Percentiles rank a stretch among this genome's conserved stretches.
Conservation (phyloP, 1,139 yeast species). For the Torulaspora pretoriensis region DNA sequence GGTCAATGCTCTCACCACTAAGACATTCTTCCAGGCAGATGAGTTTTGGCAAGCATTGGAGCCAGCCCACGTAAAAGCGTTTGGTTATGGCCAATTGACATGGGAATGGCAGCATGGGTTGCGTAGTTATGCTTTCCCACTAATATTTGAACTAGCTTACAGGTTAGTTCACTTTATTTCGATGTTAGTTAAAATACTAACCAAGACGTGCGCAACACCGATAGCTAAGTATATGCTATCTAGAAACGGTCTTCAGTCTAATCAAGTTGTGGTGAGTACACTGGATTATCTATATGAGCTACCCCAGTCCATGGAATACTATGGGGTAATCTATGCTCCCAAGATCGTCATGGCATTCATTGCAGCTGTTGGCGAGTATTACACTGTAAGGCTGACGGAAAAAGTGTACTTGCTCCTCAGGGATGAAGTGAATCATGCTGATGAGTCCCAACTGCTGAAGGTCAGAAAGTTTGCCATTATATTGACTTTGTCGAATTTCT, state of each 20-base stretch:
- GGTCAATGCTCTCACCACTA: slow-evolving; percentile 57
- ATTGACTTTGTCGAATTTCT: slow-evolving; percentile 66
- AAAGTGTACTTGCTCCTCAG: slow-evolving; percentile 34
- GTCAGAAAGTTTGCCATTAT: slow-evolving; percentile 28
- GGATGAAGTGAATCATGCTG: slow-evolving; percentile 21
- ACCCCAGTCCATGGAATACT: slow-evolving; percentile 26
- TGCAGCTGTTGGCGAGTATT: slow-evolving; percentile 70
- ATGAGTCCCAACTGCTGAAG: slow-evolving; percentile 23
- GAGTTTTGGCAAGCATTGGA: slow-evolving; percentile 92
- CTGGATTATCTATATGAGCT: slow-evolving; percentile 3
- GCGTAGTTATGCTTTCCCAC: slow-evolving; percentile 77
- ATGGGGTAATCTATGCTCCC: slow-evolving; percentile 48
- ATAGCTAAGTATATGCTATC: background rate
- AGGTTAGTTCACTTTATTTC: slow-evolving; percentile 12
- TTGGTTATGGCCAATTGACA: slow-evolving; percentile 78
- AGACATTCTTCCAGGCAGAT: slow-evolving; percentile 91
- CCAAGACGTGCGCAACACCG: background rate
- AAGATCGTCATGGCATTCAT: slow-evolving; percentile 63
- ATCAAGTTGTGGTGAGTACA: background rate
- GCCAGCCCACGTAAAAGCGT: slow-evolving; percentile 76
- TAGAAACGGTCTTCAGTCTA: background rate
- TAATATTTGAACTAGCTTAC: slow-evolving; percentile 46
- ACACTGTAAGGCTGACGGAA: slow-evolving; percentile 47
- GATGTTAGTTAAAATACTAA: slow-evolving; percentile 5
- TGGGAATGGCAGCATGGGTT: slow-evolving; percentile 91